Conservation (phyloP, 345 rosid species). For the Pugionium dolabratum region DNA sequence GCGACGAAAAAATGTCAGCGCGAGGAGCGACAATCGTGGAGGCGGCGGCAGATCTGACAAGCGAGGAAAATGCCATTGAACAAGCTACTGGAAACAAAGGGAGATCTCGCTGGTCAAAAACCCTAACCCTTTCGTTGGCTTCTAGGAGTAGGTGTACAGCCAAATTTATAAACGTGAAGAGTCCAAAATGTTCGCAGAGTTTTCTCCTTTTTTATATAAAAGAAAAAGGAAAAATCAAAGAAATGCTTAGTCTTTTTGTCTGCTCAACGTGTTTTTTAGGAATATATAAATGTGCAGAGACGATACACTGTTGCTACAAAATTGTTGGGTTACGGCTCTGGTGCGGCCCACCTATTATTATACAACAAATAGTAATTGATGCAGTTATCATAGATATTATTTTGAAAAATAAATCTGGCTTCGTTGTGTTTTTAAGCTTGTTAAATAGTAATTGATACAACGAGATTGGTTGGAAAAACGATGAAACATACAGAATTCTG, state of each 20-base stretch:
- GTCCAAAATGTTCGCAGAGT: constrained; percentile 34
- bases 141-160: constrained; percentile 39
- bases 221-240: not conserved
- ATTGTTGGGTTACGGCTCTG: constrained; percentile 28
- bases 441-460: too few species aligned
- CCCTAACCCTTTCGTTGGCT: constrained; percentile 35
- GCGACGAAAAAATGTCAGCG: constrained; percentile 44
- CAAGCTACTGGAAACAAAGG: constrained; percentile 19
- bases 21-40: constrained; percentile 42
- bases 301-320: constrained; percentile 32
- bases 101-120: constrained; percentile 35
- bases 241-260: constrained; percentile 23
- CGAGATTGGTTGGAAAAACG: too few species aligned
- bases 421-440: too few species aligned
- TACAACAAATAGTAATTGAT: not conserved
- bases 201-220: constrained; percentile 4
- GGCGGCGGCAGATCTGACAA: constrained; percentile 64
- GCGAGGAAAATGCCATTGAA: constrained; percentile 68
- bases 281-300: constrained; percentile 25
- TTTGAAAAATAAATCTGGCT: too few species aligned
- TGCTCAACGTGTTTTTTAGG: constrained; percentile 28
- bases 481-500: not conserved
- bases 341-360: constrained; percentile 2
- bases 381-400: not conserved
- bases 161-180: constrained; percentile 37